A percentile compares a stretch with the other conserved stretches of the same genome.
These are phyloP conservation scores for Trichoderma koningiopsis DNA, from an alignment of 2,329 filamentous ascomycete species.

Conservation along the genomic window DNA sequence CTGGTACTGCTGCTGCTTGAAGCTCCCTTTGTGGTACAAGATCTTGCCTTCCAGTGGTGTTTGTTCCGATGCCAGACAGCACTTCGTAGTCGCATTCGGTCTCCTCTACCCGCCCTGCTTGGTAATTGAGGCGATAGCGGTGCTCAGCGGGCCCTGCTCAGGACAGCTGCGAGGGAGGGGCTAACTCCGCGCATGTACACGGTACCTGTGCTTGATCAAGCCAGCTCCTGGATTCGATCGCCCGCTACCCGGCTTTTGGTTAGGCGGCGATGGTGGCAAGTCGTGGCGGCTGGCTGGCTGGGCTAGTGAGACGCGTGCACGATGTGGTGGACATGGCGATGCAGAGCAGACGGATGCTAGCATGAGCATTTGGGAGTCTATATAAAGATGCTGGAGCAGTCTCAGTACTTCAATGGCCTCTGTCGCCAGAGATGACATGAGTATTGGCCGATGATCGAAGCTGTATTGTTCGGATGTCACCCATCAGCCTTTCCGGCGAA, in stretches of 20 bases:
- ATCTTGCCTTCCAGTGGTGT: background rate
- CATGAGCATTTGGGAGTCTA: background rate
- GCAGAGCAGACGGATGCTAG: background rate
- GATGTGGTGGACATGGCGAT: background rate
- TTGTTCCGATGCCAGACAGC: background rate
- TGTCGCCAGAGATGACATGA: background rate
- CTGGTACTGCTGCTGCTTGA: background rate
- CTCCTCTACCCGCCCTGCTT: background rate
- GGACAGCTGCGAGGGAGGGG: conserved; percentile 4
- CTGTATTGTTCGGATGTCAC: background rate
- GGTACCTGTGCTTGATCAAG: background rate
- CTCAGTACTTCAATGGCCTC: background rate
- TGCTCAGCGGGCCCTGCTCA: conserved; percentile 4
- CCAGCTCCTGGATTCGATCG: background rate
- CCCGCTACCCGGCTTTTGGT: background rate
- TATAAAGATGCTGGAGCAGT: background rate
- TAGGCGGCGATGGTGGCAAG: conserved; percentile 3
- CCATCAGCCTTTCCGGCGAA: background rate
- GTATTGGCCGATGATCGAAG: background rate
- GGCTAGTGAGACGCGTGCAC: background rate
- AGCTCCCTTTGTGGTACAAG: background rate
- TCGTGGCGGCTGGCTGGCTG: background rate
- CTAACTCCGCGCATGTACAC: background rate
- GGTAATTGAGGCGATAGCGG: conserved; percentile 17
- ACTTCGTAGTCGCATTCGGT: background rate